Conservation (phyloP, 2,329 filamentous ascomycete species). For the Diaporthe vexans region DNA sequence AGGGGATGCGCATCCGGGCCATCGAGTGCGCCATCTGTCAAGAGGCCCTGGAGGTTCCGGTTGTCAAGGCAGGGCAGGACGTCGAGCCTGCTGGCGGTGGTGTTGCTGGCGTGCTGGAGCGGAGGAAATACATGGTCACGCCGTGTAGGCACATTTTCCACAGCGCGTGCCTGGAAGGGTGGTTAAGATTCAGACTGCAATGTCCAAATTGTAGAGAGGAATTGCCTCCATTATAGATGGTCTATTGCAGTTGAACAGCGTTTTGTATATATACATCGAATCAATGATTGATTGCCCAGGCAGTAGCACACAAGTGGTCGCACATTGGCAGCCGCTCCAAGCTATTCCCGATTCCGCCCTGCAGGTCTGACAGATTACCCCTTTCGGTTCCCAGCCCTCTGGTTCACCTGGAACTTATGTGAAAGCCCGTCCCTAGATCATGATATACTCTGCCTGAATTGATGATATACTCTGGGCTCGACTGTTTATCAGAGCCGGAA, state of each 20-base stretch:
- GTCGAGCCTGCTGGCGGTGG: conserved; percentile 61
- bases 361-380: neutral
- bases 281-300: neutral
- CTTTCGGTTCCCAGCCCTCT: neutral
- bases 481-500: neutral
- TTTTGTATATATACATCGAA: conserved; percentile 1
- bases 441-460: too few species aligned
- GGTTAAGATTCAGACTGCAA: conserved; percentile 94
- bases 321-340: neutral
- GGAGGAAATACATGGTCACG: conserved; percentile 95
- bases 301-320: neutral
- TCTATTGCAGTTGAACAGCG: conserved; percentile 72
- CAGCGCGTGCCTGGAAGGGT: conserved; percentile 89
- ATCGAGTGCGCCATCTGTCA: conserved; percentile 98
- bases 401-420: too few species aligned
- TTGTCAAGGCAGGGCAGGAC: conserved; percentile 73
- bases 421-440: neutral
- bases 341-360: conserved; percentile 7
- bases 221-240: conserved; percentile 80
- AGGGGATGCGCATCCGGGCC: conserved; percentile 55
- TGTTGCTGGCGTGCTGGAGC: conserved; percentile 78
- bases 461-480: neutral
- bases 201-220: conserved; percentile 96
- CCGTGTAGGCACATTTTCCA: conserved; percentile 98
- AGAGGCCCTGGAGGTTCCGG: conserved; percentile 89